A percentile compares a stretch with the other conserved stretches of the same genome.
phyloP scores from a whole-genome alignment of 352 stramenopile species.

The Aphanomyces cochlioides region DNA sequence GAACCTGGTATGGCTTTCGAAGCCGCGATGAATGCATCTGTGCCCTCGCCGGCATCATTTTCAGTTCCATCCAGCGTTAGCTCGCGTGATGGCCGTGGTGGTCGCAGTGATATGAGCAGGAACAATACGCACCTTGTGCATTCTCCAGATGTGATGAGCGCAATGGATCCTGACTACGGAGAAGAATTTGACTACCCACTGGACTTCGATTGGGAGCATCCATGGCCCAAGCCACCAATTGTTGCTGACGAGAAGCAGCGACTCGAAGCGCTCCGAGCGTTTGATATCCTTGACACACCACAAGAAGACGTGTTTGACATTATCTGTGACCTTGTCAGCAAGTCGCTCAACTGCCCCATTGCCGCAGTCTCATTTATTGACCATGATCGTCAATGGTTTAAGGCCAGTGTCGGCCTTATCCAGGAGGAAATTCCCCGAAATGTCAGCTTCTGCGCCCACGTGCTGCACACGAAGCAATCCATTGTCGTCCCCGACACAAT shows the following conservation, averaged over 20 bases:
- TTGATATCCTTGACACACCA: slow-evolving; percentile 29
- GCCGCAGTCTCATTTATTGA: slow-evolving; percentile 24
- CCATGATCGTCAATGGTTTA: slow-evolving; percentile 27
- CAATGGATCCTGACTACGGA: slow-evolving; percentile 2
- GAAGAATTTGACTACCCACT: slow-evolving; percentile 10
- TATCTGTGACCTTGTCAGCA: slow-evolving; percentile 27
- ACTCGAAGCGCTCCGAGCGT: slow-evolving; percentile 12
- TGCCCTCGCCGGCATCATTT: slow-evolving; percentile 3
- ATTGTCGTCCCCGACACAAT: slow-evolving; percentile 27
- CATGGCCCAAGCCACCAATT: slow-evolving; percentile 25
- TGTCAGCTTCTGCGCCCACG: slow-evolving; percentile 27
- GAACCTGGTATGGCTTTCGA: too few relatives aligned
- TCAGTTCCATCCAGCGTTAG: slow-evolving; percentile 8
- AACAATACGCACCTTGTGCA: slow-evolving; percentile 6
- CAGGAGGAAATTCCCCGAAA: slow-evolving; percentile 26
- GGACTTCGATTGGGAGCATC: slow-evolving; percentile 24
- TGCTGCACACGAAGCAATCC: slow-evolving; percentile 16
- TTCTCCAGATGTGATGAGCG: slow-evolving; percentile 12
- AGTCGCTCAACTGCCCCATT: slow-evolving; percentile 29
- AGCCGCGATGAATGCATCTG: neutral
- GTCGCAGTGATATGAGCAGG: neutral
- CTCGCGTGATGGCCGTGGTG: neutral
- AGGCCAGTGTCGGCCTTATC: slow-evolving; percentile 26
- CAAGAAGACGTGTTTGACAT: slow-evolving; percentile 31
- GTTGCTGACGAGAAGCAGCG: slow-evolving; percentile 8